A percentile compares a stretch with the other conserved stretches of the same genome.
Evolutionary conservation across 2,329 filamentous ascomycete species (phyloP).

Genomic region (Colletotrichum spinosum): DNA sequence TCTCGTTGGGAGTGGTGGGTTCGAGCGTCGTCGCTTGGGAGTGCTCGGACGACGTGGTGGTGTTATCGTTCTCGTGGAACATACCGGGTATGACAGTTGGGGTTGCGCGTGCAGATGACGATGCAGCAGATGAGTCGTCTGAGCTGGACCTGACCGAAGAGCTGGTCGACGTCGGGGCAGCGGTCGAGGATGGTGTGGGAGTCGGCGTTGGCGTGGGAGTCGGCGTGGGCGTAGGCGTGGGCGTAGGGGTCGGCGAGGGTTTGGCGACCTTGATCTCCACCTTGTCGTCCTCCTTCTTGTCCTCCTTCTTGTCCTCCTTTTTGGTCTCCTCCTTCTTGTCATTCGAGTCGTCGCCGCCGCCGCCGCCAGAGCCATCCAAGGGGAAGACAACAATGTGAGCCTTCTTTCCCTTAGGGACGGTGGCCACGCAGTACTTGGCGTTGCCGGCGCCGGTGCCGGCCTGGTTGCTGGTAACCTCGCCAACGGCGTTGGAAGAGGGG

Average conservation of each 20-base stretch:
- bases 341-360: slow-evolving; percentile 37
- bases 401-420: slow-evolving; percentile 72
- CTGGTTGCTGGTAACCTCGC: slow-evolving; percentile 68
- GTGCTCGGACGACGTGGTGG: slow-evolving; percentile 40
- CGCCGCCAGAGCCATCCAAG: slow-evolving; percentile 56
- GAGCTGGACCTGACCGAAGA: slow-evolving; percentile 26
- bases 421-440: slow-evolving; percentile 81
- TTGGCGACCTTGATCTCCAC: slow-evolving; percentile 29
- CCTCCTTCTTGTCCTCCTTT: slow-evolving; percentile 6
- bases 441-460: slow-evolving; percentile 72
- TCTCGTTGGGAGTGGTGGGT: slow-evolving; percentile 41
- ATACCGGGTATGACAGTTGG: slow-evolving; percentile 57
- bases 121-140: neutral
- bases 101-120: slow-evolving; percentile 9
- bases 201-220: slow-evolving; percentile 39
- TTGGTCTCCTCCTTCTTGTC: slow-evolving; percentile 37
- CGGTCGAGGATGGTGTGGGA: slow-evolving; percentile 44
- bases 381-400: slow-evolving; percentile 75
- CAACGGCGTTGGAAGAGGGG: slow-evolving; percentile 65
- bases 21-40: slow-evolving; percentile 41
- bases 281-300: slow-evolving; percentile 22
- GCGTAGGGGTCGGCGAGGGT: slow-evolving; percentile 36
- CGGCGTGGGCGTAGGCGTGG: slow-evolving; percentile 41
- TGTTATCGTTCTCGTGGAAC: slow-evolving; percentile 65
- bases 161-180: slow-evolving; percentile 38